Conservation (phyloP, 129 eudicot species). For the Escallonia rubra region DNA sequence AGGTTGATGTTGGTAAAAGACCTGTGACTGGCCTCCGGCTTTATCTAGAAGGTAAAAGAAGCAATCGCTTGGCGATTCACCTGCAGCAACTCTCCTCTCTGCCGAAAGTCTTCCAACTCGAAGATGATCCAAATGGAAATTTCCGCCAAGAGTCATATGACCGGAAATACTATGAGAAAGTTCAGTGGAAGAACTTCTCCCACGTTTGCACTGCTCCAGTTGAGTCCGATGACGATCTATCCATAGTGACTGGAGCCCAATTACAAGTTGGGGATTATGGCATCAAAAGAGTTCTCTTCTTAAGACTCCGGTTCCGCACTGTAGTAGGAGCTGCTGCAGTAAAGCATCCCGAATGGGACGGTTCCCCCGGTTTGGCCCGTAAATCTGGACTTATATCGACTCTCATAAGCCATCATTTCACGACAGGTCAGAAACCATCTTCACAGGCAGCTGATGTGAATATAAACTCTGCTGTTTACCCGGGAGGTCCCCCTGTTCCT, state of each 20-base stretch:
- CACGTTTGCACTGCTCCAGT: slow-evolving; percentile 98
- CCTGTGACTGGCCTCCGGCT: slow-evolving; percentile 93
- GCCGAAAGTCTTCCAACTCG: slow-evolving; percentile 70
- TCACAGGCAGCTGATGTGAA: slow-evolving; percentile 91
- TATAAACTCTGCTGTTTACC: slow-evolving; percentile 88
- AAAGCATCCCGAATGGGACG: slow-evolving; percentile 94
- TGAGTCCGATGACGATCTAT: slow-evolving; percentile 77
- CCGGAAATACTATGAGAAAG: slow-evolving; percentile 82
- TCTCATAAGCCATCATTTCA: slow-evolving; percentile 82
- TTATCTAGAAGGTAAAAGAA: slow-evolving; percentile 86
- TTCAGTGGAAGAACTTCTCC: slow-evolving; percentile 94
- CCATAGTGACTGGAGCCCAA: slow-evolving; percentile 87
- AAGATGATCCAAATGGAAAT: slow-evolving; percentile 59
- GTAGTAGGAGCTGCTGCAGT: slow-evolving; percentile 59
- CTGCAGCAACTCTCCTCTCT: slow-evolving; percentile 95
- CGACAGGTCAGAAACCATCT: slow-evolving; percentile 63
- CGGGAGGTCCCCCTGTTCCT: slow-evolving; percentile 96
- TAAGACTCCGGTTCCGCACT: slow-evolving; percentile 80
- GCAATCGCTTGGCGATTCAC: slow-evolving; percentile 89
- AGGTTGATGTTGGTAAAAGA: slow-evolving; percentile 98
- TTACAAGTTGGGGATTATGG: slow-evolving; percentile 82
- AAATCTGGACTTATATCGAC: slow-evolving; percentile 96
- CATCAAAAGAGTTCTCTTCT: slow-evolving; percentile 75
- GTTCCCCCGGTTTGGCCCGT: slow-evolving; percentile 84
- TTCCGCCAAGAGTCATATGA: slow-evolving; percentile 49